Evolutionary conservation across 768 basidiomycete species (phyloP).

Genomic region (Melanogaster broomeanus): DNA sequence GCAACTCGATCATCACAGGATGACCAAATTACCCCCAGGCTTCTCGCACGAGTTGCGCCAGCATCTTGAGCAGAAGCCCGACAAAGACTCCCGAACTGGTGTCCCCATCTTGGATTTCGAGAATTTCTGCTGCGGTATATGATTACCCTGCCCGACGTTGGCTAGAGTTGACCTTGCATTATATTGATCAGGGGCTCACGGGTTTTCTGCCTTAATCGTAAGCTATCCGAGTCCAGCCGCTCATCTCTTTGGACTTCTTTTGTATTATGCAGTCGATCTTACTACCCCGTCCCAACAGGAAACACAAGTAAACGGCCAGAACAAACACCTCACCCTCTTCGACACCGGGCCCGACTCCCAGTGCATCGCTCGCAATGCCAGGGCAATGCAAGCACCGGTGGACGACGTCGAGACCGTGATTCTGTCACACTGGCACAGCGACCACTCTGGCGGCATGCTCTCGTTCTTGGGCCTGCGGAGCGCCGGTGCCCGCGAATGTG

Average conservation of each 20-base stretch:
- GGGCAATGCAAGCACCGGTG: slow-evolving; percentile 56
- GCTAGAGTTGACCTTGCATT: background rate
- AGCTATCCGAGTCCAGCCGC: slow-evolving; percentile 17
- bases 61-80: slow-evolving; percentile 52
- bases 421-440: slow-evolving; percentile 80
- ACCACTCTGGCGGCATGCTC: slow-evolving; percentile 74
- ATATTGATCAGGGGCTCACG: slow-evolving; percentile 76
- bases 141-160: background rate
- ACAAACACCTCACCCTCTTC: slow-evolving; percentile 63
- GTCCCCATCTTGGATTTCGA: slow-evolving; percentile 73
- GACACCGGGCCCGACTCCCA: slow-evolving; percentile 82
- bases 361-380: slow-evolving; percentile 72
- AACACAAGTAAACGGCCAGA: slow-evolving; percentile 50
- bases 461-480: slow-evolving; percentile 56
- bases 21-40: slow-evolving; percentile 76
- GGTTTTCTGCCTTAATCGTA: slow-evolving; percentile 81
- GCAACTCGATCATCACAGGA: slow-evolving; percentile 43
- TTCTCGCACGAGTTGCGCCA: slow-evolving; percentile 72
- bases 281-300: slow-evolving; percentile 40
- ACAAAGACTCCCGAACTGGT: slow-evolving; percentile 45
- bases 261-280: background rate
- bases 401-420: slow-evolving; percentile 61
- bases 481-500: slow-evolving; percentile 32
- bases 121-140: slow-evolving; percentile 65
- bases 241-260: background rate